A percentile compares a stretch with the other conserved stretches of the same genome.
Evolutionary conservation across 1,284 basidiomycete genomes (phyloP).

Genomic region (Cutaneotrichosporon sp.): DNA sequence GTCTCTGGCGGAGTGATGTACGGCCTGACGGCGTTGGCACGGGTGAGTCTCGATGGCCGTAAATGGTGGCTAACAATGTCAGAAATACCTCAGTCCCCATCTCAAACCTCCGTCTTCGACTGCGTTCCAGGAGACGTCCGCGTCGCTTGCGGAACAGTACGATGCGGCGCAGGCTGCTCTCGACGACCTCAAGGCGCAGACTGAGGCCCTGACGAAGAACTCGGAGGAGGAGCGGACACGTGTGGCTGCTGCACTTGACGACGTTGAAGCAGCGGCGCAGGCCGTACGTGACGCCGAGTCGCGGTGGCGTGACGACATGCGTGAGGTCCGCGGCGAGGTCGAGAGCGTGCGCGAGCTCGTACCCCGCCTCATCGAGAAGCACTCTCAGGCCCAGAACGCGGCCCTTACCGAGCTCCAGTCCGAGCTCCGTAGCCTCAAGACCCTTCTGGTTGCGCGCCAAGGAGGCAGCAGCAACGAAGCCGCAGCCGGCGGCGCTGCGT

Average conservation of each 20-base stretch:
- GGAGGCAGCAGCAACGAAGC: background rate
- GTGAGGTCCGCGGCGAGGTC: conserved; percentile 86
- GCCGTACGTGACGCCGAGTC: conserved; percentile 53
- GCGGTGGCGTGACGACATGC: conserved; percentile 80
- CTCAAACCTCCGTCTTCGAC: conserved; percentile 81
- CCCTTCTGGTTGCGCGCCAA: conserved; percentile 75
- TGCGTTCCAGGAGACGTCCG: conserved; percentile 82
- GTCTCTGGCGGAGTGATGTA: conserved; percentile 86
- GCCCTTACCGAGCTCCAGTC: conserved; percentile 64
- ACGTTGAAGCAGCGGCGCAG: conserved; percentile 62
- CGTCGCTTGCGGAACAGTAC: conserved; percentile 81
- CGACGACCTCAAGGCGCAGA: conserved; percentile 49
- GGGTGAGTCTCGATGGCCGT: conserved; percentile 52
- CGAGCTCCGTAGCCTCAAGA: conserved; percentile 91
- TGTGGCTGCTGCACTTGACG: conserved; percentile 69
- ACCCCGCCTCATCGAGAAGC: conserved; percentile 94
- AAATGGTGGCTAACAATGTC: conserved; percentile 4
- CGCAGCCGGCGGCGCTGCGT: conserved; percentile 1
- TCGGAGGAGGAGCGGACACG: conserved; percentile 78
- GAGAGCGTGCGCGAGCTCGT: conserved; percentile 71
- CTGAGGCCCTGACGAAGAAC: conserved; percentile 70
- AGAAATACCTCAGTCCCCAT: conserved; percentile 92
- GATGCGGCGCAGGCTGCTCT: conserved; percentile 82
- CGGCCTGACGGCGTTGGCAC: conserved; percentile 77
- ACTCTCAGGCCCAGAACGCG: conserved; percentile 72